Conservation (phyloP, 768 basidiomycete genomes). For the Dacryopinax primogenitus region DNA sequence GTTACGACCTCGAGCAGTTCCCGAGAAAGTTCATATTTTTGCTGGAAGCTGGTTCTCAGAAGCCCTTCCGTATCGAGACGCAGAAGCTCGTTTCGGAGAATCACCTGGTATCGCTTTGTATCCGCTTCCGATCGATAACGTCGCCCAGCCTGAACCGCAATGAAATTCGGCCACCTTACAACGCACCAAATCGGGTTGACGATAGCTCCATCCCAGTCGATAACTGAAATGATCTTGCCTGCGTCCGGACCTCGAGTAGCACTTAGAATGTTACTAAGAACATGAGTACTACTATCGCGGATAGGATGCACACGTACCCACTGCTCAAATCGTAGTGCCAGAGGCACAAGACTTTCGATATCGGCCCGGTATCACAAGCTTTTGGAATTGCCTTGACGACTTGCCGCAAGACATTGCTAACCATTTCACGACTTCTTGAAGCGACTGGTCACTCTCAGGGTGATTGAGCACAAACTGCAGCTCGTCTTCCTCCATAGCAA, state of each 20-base stretch:
- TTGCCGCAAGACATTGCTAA: neutral
- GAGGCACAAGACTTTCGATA: neutral
- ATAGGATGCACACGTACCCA: neutral
- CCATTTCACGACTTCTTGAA: neutral
- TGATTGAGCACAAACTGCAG: neutral
- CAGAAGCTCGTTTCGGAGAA: neutral
- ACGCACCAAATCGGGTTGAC: neutral
- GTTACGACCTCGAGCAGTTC: neutral
- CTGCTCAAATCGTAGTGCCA: neutral
- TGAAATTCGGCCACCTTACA: neutral
- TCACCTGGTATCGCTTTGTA: neutral
- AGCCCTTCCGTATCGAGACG: neutral
- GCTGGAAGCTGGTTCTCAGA: neutral
- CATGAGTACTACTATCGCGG: neutral
- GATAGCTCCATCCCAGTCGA: neutral
- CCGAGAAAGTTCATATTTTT: neutral
- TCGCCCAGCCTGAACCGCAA: neutral
- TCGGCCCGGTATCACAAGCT: neutral
- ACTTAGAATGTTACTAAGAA: neutral
- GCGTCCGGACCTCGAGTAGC: neutral
- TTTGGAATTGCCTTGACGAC: neutral
- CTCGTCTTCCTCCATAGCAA: neutral
- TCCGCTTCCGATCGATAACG: neutral
- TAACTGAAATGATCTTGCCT: neutral
- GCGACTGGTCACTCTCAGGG: neutral